phyloP scores from a whole-genome alignment of 495 filamentous ascomycete species.

The Jackrogersella minutella region DNA sequence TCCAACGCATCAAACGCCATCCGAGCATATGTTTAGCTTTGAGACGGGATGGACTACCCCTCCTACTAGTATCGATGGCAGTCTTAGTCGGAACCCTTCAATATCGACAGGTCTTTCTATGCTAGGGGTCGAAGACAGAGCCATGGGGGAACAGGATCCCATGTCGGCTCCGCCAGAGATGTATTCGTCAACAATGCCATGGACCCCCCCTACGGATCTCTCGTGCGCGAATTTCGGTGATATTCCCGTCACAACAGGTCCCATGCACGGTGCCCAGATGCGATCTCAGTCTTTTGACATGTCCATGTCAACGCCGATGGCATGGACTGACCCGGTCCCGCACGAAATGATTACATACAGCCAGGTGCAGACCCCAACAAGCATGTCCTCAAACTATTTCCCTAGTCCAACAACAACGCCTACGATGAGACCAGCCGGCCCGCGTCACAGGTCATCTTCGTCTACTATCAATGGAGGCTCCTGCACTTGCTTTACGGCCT shows the following conservation, averaged over 20 bases:
- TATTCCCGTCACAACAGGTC: conserved; percentile 39
- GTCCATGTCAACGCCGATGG: conserved; percentile 44
- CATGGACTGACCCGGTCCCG: conserved; percentile 30
- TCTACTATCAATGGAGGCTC: conserved; percentile 39
- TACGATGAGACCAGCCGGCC: conserved; percentile 39
- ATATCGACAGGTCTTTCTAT: conserved; percentile 46
- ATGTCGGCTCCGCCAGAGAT: conserved; percentile 44
- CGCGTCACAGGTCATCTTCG: conserved; percentile 46
- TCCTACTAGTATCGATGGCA: conserved; percentile 46
- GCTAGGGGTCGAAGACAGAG: conserved; percentile 44
- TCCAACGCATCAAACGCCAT: conserved; percentile 33
- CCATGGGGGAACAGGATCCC: conserved; percentile 37
- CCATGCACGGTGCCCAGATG: conserved; percentile 34
- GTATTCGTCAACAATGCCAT: conserved; percentile 48
- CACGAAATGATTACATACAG: conserved; percentile 43
- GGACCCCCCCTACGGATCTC: conserved; percentile 48
- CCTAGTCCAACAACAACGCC: conserved; percentile 50
- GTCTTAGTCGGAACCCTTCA: conserved; percentile 48
- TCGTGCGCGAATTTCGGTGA: conserved; percentile 41
- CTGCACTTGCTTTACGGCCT: conserved; percentile 58
- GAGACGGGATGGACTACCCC: conserved; percentile 49
- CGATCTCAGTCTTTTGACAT: conserved; percentile 50
- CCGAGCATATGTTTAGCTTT: conserved; percentile 31
- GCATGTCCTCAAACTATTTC: conserved; percentile 47
- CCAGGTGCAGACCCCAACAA: conserved; percentile 45